phyloP scores from a whole-genome alignment of 1,284 basidiomycete genomes.

The Malassezia cuniculi region DNA sequence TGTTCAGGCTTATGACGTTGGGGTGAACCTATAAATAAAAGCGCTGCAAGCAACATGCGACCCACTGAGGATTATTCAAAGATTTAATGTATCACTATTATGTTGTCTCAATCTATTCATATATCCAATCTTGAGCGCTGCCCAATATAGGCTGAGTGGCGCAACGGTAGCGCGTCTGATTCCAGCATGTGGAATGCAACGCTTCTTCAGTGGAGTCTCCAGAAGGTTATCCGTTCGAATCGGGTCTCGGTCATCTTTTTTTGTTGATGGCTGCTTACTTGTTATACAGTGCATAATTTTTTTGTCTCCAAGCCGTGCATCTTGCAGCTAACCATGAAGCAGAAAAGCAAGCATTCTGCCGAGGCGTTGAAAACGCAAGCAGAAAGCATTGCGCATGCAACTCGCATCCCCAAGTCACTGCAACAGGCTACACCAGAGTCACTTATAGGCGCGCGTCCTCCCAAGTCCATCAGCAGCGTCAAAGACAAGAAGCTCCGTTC shows the following conservation, averaged over 20 bases:
- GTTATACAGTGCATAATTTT: neutral
- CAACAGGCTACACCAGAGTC: slow-evolving; percentile 26
- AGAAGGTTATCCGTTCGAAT: slow-evolving; percentile 21
- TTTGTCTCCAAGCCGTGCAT: neutral
- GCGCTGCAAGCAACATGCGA: no score
- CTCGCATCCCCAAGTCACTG: slow-evolving; percentile 31
- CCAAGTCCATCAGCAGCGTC: slow-evolving; percentile 27
- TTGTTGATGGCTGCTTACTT: neutral
- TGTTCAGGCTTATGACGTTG: no score
- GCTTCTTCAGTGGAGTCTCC: slow-evolving; percentile 14
- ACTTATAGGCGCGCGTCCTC: slow-evolving; percentile 23
- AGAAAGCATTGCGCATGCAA: slow-evolving; percentile 28
- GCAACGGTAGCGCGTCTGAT: slow-evolving; percentile 20
- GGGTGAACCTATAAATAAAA: no score
- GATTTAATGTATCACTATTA: no score
- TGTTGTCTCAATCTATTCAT: no score
- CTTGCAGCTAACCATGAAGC: neutral
- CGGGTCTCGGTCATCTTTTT: slow-evolving; percentile 17
- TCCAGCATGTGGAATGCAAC: slow-evolving; percentile 12
- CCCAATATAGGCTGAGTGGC: slow-evolving; percentile 15
- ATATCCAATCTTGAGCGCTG: no score
- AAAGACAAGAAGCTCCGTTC: slow-evolving; percentile 42
- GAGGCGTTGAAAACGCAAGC: slow-evolving; percentile 32
- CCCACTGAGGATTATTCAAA: no score
- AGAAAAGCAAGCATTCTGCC: slow-evolving; percentile 15